phyloP scores from a whole-genome alignment of 1,284 basidiomycete species.

The Exobasidium cylindrosporum region DNA sequence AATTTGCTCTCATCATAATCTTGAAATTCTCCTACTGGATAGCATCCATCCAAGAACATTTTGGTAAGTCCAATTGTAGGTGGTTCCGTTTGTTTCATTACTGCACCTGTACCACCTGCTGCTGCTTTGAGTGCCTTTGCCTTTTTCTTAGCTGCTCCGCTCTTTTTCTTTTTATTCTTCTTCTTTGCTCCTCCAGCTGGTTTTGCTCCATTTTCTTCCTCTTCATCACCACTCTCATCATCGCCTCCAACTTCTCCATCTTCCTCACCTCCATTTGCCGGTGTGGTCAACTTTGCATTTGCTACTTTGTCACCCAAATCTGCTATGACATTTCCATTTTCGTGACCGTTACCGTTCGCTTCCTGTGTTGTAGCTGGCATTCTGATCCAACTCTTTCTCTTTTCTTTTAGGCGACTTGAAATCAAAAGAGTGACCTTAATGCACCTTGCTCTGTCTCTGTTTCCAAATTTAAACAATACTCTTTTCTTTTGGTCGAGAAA shows the following conservation, averaged over 20 bases:
- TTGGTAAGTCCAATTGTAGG: slow-evolving; percentile 87
- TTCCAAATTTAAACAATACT: no score
- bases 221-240: slow-evolving; percentile 39
- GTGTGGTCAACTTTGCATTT: background rate
- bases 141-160: slow-evolving; percentile 46
- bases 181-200: slow-evolving; percentile 14
- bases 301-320: background rate
- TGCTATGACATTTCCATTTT: background rate
- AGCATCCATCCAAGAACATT: slow-evolving; percentile 79
- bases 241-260: slow-evolving; percentile 29
- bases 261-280: background rate
- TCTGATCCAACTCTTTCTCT: no score
- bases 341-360: background rate
- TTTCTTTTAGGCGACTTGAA: no score
- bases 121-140: slow-evolving; percentile 29
- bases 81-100: slow-evolving; percentile 72
- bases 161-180: slow-evolving; percentile 85
- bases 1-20: slow-evolving; percentile 65
- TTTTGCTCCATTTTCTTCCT: slow-evolving; percentile 20
- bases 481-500: no score
- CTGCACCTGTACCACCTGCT: slow-evolving; percentile 15
- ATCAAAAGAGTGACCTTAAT: no score
- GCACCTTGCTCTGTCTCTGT: no score
- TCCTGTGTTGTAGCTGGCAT: no score
- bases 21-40: slow-evolving; percentile 86